phyloP scores from a whole-genome alignment of 306 rosid species.

The Cyclanthera cordifolia region DNA sequence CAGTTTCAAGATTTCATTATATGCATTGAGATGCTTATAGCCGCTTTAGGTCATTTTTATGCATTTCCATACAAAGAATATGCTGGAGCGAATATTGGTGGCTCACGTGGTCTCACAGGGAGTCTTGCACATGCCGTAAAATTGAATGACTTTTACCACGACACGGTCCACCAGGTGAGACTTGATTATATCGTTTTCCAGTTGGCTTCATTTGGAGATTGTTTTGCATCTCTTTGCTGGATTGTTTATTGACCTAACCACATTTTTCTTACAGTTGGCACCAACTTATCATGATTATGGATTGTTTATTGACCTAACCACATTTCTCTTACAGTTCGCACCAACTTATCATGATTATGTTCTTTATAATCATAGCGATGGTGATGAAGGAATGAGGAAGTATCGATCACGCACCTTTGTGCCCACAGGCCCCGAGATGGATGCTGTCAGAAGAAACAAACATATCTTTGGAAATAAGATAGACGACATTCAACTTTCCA shows the following conservation, averaged over 20 bases:
- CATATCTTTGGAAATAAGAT: conserved; percentile 51
- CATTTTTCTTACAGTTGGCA: conserved; percentile 60
- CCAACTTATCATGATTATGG: conserved; percentile 98
- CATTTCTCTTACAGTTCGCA: conserved; percentile 60
- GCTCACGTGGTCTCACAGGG: conserved; percentile 57
- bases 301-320: too few relatives aligned
- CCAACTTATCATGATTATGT: conserved; percentile 98
- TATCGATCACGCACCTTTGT: conserved; percentile 94
- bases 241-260: conserved; percentile 1
- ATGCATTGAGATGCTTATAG: conserved; percentile 94
- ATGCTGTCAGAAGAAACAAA: conserved; percentile 65
- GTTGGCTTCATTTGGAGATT: background rate
- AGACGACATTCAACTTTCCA: conserved; percentile 77
- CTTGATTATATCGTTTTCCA: background rate
- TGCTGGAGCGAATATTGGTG: conserved; percentile 94
- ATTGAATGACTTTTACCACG: conserved; percentile 89
- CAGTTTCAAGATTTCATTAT: conserved; percentile 75
- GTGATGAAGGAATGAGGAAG: conserved; percentile 77
- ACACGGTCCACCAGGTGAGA: conserved; percentile 92
- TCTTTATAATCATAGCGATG: conserved; percentile 80
- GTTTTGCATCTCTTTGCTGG: conserved; percentile 3
- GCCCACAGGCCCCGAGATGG: conserved; percentile 97
- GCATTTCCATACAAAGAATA: conserved; percentile 99
- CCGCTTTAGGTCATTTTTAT: conserved; percentile 82
- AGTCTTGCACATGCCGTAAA: conserved; percentile 86